phyloP scores from a whole-genome alignment of 345 rosid species.

The Brassica incana region DNA sequence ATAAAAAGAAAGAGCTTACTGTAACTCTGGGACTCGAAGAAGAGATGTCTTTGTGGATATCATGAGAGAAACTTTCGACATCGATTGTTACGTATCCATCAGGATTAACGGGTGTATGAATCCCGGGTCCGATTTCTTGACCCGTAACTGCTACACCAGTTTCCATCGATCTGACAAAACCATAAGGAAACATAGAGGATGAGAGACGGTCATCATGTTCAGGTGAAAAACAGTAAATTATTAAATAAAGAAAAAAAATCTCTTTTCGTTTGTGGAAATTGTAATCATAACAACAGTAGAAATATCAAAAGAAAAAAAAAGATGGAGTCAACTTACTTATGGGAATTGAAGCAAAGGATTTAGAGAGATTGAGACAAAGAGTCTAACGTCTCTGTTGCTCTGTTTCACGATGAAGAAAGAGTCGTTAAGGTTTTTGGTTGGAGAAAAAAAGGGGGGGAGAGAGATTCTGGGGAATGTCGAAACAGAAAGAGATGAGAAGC shows the following conservation, averaged over 20 bases:
- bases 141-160: constrained; percentile 38
- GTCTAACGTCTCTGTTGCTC: constrained; percentile 24
- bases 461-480: constrained; percentile 39
- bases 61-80: constrained; percentile 58
- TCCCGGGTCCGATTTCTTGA: constrained; percentile 53
- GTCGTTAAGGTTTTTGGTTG: constrained; percentile 24
- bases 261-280: neutral
- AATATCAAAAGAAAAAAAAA: neutral
- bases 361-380: constrained; percentile 22
- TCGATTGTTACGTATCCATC: constrained; percentile 71
- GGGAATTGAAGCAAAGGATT: constrained; percentile 15
- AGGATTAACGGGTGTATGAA: constrained; percentile 44
- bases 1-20: constrained; percentile 29
- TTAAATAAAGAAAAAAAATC: neutral
- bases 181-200: neutral
- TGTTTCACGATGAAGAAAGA: constrained; percentile 39
- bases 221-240: constrained; percentile 4
- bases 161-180: constrained; percentile 31
- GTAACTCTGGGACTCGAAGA: constrained; percentile 33
- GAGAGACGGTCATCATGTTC: constrained; percentile 5
- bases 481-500: constrained; percentile 33
- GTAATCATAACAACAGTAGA: neutral
- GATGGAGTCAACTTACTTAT: constrained; percentile 18
- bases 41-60: constrained; percentile 40
- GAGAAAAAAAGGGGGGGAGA: constrained; percentile 36